Conservation (phyloP, 2,329 filamentous ascomycete species). For the Diplodia seriata region DNA sequence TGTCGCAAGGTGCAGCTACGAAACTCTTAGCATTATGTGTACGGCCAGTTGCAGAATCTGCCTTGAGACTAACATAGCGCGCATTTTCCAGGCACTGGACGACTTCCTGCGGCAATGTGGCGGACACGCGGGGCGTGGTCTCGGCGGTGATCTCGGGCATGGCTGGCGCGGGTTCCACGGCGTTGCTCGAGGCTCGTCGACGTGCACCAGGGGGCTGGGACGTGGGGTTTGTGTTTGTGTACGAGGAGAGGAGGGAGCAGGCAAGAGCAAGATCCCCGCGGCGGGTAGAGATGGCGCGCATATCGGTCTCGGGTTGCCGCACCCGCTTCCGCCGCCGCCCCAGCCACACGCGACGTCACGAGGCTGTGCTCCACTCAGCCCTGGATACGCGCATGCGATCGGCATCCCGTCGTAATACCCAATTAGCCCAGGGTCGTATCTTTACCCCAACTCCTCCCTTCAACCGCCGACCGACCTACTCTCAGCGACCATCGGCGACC, state of each 20-base stretch:
- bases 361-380: conserved; percentile 25
- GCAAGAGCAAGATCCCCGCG: conserved; percentile 22
- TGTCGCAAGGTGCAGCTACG: conserved; percentile 91
- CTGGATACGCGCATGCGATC: conserved; percentile 28
- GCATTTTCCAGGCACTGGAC: conserved; percentile 92
- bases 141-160: conserved; percentile 26
- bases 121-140: conserved; percentile 58
- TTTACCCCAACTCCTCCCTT: conserved; percentile 2
- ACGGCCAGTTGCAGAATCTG: conserved; percentile 28
- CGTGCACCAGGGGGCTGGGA: conserved; percentile 69
- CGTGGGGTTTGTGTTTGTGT: neutral
- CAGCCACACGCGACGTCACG: conserved; percentile 30
- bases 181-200: conserved; percentile 48
- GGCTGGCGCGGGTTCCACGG: conserved; percentile 53
- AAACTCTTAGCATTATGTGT: conserved; percentile 13
- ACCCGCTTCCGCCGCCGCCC: conserved; percentile 11
- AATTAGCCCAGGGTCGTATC: conserved; percentile 23
- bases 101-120: conserved; percentile 80
- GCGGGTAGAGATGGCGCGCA: conserved; percentile 9
- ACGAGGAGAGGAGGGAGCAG: neutral
- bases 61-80: conserved; percentile 72
- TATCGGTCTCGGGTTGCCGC: conserved; percentile 6
- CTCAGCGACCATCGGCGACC: too few species aligned
- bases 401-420: conserved; percentile 24
- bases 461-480: neutral